These are phyloP conservation scores for Suillus alpinus DNA, from an alignment of 768 basidiomycete genomes.

Conservation along the genomic window DNA sequence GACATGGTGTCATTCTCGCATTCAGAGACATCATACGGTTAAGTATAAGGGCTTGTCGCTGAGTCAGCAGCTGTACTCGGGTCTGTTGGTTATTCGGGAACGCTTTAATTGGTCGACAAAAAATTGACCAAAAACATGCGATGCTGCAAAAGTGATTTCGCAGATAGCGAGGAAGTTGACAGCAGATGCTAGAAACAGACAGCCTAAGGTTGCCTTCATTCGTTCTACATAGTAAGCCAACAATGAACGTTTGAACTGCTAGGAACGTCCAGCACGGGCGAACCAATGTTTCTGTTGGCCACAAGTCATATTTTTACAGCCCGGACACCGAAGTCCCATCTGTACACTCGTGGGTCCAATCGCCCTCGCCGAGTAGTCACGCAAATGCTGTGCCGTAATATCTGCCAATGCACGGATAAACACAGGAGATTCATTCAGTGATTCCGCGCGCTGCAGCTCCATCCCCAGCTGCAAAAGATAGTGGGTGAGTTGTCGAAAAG, in stretches of 20 bases:
- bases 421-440: conserved; percentile 92
- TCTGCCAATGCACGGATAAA: conserved; percentile 95
- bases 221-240: not conserved
- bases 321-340: conserved; percentile 86
- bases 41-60: conserved; percentile 10
- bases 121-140: not conserved
- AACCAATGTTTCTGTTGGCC: conserved; percentile 89
- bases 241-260: not conserved
- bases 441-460: conserved; percentile 83
- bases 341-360: conserved; percentile 70
- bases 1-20: conserved; percentile 32
- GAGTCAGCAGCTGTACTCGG: conserved; percentile 23
- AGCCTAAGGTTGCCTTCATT: not conserved
- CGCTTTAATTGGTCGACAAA: not conserved
- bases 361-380: conserved; percentile 53
- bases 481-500: conserved; percentile 1
- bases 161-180: not conserved
- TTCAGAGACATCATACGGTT: not conserved
- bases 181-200: not conserved
- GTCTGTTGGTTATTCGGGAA: not conserved
- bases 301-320: conserved; percentile 89
- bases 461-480: conserved; percentile 70
- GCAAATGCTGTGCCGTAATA: conserved; percentile 78
- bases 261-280: conserved; percentile 62
- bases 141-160: not conserved